Base-by-base conservation (phyloP, 2,329 filamentous ascomycete genomes). In the Verticillium zaregamsianum region DNA sequence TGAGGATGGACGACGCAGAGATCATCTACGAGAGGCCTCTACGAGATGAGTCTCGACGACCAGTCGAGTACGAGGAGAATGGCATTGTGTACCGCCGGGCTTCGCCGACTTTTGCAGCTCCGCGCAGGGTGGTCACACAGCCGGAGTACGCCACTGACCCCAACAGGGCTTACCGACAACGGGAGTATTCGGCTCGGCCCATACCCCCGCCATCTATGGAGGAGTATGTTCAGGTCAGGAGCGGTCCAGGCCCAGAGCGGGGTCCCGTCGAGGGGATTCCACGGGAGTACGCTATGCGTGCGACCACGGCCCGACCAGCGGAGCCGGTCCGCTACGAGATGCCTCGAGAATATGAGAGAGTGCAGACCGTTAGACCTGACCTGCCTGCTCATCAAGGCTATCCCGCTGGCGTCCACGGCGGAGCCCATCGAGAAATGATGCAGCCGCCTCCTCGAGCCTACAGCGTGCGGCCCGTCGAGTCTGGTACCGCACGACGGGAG, bases 11-110 rank as follows among this genome's bases (percentile, higher is more conserved):
- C 17, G 85, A 87, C 33, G 76, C 80, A 28, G 84, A 87, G 61
- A 71, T 86, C 59, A 74, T 89, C 54, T 92, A 93, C 67, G 91
- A 94, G 69, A 84, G 89, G 66, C 78, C 82, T 1, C 77, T 80
- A 25, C 82, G 84, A 39, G 79, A 83, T 55, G 70, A 80, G 6
- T 81, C 84, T 5, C 80, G 83, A 62, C 80, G 83, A 61, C 73
- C 83, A 5, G 78, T 69, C 9, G 68, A 79, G 23, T 76, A 79
- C 9, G 79, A 82, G 31, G 84, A 87, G 32, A 79, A 81, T 25
- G 74, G 75, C 4, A 67, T 80, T 31, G 68, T 85, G 5, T 87
- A 87, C 66, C 74, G 78, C 57, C 76, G 80, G 60, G 68, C 80
- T 2, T 79, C 87, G 3, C 84, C 87, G 3, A 69, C 79, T 9